Evolutionary conservation across 164 flowering plant species (phyloP).

Genomic region (Tetrastigma voinierianum): DNA sequence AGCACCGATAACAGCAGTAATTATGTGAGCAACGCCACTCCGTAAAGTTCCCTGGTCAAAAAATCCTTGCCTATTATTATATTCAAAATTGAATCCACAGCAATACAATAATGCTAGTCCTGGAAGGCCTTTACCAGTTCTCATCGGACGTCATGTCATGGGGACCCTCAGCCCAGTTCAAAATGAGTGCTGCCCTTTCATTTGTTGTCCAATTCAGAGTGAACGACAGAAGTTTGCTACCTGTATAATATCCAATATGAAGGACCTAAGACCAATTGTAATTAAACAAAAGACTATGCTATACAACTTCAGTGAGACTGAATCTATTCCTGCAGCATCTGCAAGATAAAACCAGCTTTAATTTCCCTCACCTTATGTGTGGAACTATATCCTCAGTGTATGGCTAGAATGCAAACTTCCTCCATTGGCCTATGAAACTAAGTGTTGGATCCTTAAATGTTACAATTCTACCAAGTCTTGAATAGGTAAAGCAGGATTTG

Average conservation of each 20-base stretch:
- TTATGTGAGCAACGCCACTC: slow-evolving; percentile 49
- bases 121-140: slow-evolving; percentile 31
- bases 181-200: slow-evolving; percentile 29
- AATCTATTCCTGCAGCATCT: no score
- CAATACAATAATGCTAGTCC: background rate
- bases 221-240: slow-evolving; percentile 1
- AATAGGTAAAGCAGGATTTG: no score
- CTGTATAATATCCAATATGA: slow-evolving; percentile 3
- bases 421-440: no score
- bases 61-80: slow-evolving; percentile 2
- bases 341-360: no score
- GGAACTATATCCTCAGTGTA: no score
- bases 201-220: slow-evolving; percentile 13
- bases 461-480: no score
- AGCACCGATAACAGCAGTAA: slow-evolving; percentile 58
- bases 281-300: no score
- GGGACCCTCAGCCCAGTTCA: slow-evolving; percentile 17
- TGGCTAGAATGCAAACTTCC: no score
- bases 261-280: background rate
- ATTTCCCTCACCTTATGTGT: no score
- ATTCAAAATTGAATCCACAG: slow-evolving; percentile 5
- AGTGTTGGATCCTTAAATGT: no score
- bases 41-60: slow-evolving; percentile 34
- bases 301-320: no score
- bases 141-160: slow-evolving; percentile 28